Evolutionary conservation across 176 grass and related monocot genomes (phyloP).

Genomic region (Tillandsia fasciculata): DNA sequence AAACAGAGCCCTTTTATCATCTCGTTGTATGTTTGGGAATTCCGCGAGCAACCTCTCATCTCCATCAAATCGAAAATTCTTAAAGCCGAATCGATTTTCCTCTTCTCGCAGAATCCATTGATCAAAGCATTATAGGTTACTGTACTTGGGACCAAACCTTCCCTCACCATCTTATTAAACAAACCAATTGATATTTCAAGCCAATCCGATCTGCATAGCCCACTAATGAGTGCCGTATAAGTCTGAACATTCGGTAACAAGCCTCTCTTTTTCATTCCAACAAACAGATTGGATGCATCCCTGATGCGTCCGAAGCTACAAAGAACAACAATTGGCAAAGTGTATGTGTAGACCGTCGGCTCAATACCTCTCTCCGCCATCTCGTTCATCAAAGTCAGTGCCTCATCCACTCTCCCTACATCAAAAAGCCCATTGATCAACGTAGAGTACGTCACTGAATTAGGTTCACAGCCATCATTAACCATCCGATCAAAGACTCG

Average conservation of each 20-base stretch:
- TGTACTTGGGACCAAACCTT: conserved; percentile 28
- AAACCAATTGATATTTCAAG: conserved; percentile 42
- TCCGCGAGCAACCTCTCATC: conserved; percentile 19
- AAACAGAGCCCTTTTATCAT: conserved; percentile 47
- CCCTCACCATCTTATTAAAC: conserved; percentile 53
- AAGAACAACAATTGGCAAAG: conserved; percentile 27
- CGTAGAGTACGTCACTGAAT: conserved; percentile 30
- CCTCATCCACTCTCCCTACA: conserved; percentile 27
- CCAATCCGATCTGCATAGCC: conserved; percentile 27
- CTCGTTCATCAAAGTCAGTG: conserved; percentile 28
- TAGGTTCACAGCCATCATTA: conserved; percentile 34
- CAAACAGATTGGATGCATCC: conserved; percentile 41
- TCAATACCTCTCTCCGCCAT: conserved; percentile 32
- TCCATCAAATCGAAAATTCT: conserved; percentile 44
- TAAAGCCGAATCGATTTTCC: conserved; percentile 21
- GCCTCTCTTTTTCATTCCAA: conserved; percentile 31
- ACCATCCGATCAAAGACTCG: conserved; percentile 29
- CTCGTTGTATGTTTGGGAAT: conserved; percentile 39
- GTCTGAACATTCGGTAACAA: conserved; percentile 36
- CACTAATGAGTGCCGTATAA: conserved; percentile 42
- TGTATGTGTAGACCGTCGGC: conserved; percentile 26
- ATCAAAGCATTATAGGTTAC: conserved; percentile 46
- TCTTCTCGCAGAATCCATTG: conserved; percentile 34
- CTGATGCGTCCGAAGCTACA: conserved; percentile 18
- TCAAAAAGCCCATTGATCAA: conserved; percentile 32